phyloP scores from a whole-genome alignment of 176 grass and related monocot species.

The Otatea glauca region DNA sequence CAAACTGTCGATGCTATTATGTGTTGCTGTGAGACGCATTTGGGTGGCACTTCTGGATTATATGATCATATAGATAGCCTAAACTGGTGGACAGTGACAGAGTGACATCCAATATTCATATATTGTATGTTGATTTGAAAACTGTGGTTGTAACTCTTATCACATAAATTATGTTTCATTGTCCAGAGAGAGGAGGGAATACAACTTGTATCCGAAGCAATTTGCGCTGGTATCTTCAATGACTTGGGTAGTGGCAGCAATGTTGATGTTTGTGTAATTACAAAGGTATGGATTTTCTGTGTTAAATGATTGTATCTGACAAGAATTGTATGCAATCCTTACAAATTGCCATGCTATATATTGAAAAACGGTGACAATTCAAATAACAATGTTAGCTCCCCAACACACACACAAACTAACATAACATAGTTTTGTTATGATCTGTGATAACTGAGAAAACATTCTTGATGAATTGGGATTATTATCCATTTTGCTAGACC shows the following conservation, averaged over 20 bases:
- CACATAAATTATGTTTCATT: neutral
- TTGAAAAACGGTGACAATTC: neutral
- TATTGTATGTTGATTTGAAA: neutral
- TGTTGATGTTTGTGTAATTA: slow-evolving; percentile 70
- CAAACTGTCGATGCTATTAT: neutral
- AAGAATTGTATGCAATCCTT: neutral
- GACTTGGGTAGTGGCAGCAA: slow-evolving; percentile 81
- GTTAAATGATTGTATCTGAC: neutral
- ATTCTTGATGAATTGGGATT: neutral
- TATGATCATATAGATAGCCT: neutral
- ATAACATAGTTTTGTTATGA: neutral
- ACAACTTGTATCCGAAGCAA: slow-evolving; percentile 60
- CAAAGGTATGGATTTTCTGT: slow-evolving; percentile 39
- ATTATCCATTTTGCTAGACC: neutral
- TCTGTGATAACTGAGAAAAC: neutral
- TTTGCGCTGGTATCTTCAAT: slow-evolving; percentile 74
- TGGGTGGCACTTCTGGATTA: neutral
- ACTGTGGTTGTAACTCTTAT: neutral
- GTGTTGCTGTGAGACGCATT: neutral
- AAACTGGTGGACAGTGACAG: neutral
- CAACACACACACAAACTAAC: too few relatives aligned
- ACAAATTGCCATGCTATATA: neutral
- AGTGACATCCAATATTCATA: neutral
- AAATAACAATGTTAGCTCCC: neutral
- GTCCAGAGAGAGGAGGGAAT: slow-evolving; percentile 64